Evolutionary conservation across 2,329 filamentous ascomycete species (phyloP).

Genomic region (Thelonectria rubi): DNA sequence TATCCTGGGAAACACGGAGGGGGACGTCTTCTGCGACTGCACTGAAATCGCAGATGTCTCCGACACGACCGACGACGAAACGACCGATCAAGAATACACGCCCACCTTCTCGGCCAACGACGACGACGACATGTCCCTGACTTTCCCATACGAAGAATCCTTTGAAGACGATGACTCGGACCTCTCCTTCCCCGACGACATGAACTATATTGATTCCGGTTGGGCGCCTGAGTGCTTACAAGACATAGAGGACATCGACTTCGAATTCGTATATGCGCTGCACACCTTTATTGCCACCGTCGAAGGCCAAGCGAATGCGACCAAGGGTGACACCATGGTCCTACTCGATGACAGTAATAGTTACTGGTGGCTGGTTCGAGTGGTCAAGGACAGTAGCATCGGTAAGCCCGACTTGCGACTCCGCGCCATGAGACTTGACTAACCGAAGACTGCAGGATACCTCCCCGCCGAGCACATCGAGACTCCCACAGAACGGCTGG

Average conservation of each 20-base stretch:
- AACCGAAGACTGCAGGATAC: constrained; percentile 70
- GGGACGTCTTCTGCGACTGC: constrained; percentile 34
- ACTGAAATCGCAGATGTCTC: constrained; percentile 20
- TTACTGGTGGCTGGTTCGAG: constrained; percentile 98
- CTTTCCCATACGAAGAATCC: constrained; percentile 57
- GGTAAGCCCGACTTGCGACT: constrained; percentile 53
- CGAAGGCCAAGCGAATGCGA: constrained; percentile 97
- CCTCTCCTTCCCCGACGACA: constrained; percentile 63
- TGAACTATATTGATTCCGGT: constrained; percentile 73
- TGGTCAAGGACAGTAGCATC: constrained; percentile 98
- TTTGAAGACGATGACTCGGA: constrained; percentile 65
- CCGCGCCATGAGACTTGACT: constrained; percentile 26
- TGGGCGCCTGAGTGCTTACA: constrained; percentile 88
- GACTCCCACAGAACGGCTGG: constrained; percentile 92
- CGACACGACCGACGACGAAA: constrained; percentile 26
- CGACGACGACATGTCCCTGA: constrained; percentile 46
- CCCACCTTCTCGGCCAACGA: constrained; percentile 33
- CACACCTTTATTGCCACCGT: constrained; percentile 98
- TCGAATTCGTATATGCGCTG: constrained; percentile 98
- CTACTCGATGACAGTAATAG: constrained; percentile 98
- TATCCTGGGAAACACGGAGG: constrained; percentile 13
- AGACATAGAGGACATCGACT: constrained; percentile 97
- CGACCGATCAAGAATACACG: constrained; percentile 43
- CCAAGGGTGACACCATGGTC: constrained; percentile 99
- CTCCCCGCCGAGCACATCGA: constrained; percentile 98